Base-by-base conservation (phyloP, 257 asterid species). In the Jaltomata sinuosa region DNA sequence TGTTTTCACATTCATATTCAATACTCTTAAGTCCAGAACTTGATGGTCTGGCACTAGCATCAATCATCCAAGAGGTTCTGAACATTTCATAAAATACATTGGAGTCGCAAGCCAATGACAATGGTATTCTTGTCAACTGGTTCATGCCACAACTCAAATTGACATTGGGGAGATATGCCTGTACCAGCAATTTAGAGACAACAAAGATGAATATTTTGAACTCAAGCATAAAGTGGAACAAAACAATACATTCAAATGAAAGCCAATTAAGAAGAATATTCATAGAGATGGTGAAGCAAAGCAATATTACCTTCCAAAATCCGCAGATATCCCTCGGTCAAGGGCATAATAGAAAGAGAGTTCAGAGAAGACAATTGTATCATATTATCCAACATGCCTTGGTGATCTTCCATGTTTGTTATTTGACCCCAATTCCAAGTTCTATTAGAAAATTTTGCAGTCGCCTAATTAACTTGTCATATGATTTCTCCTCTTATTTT, bases 151-250 rank as follows among this genome's bases (percentile, higher is more conserved):
- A 67, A 54, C 36, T 82, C 61, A n/a, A 49, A 47, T 84, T 77
- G 50, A 36, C 76, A 83, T 79, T 83, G 64, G 67, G 68, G 36
- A 83, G 42, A 80, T 50, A 61, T 40, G 69, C 89, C 97, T 94
- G 91, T 74, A 87, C 79, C 79, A 68, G 65, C 65, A 55, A 55
- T 19, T 81, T 31, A 32, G 29, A 25, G 47, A 12, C 64, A 42
- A 52, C 54, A 84, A 52, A 57, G 0, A 72, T 52, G 19, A 84
- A 40, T 7, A 34, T 52, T 68, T 71, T 49, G 1, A 67, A 19
- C 71, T 15, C 29, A 7, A 47, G 21, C 78, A 57, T n/a, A 27
- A 74, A 50, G 59, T 59, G 50, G 29, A n/a, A 57, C 52, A n/a
- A 42, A n/a, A 12, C 50, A 68, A 68, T 34, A 32, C 18, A 68